Evolutionary conservation across 805 yeast genomes (phyloP).

Genomic region (Metschnikowia vanudenii): DNA sequence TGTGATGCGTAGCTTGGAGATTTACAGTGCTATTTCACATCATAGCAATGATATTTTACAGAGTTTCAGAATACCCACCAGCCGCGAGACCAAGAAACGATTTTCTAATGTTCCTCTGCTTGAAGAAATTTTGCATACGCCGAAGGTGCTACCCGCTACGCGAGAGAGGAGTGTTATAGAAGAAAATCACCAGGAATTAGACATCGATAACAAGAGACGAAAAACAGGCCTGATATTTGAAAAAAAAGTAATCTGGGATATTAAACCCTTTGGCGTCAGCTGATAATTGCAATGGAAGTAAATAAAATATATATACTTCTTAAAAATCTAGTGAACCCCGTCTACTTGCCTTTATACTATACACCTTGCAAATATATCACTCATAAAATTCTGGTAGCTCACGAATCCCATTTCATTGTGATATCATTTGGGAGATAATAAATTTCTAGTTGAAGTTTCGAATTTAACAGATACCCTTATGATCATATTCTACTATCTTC

Average conservation of each 20-base stretch:
- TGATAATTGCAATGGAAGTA: not conserved
- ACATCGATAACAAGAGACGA: not conserved
- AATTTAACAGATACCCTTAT: too few species aligned
- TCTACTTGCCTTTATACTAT: too few species aligned
- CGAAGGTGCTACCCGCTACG: not conserved
- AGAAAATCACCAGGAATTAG: not conserved
- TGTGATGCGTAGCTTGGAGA: not conserved
- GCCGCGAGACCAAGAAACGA: not conserved
- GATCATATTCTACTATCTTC: too few species aligned
- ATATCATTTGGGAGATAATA: too few species aligned
- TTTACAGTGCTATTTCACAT: not conserved
- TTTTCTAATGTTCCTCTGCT: conserved; percentile 12
- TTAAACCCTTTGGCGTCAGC: not conserved
- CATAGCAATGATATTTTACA: not conserved
- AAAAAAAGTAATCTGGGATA: not conserved
- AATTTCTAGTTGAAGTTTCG: too few species aligned
- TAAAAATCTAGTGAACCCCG: too few species aligned
- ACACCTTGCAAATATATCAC: too few species aligned
- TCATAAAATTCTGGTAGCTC: too few species aligned
- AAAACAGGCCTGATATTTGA: conserved; percentile 1
- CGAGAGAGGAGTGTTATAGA: not conserved
- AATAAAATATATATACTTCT: too few species aligned
- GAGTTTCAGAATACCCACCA: not conserved
- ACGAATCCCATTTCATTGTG: too few species aligned
- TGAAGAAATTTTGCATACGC: conserved; percentile 5